These are phyloP conservation scores for Phytophthora sp. DNA, from an alignment of 352 stramenopile genomes.

Conservation along the genomic window DNA sequence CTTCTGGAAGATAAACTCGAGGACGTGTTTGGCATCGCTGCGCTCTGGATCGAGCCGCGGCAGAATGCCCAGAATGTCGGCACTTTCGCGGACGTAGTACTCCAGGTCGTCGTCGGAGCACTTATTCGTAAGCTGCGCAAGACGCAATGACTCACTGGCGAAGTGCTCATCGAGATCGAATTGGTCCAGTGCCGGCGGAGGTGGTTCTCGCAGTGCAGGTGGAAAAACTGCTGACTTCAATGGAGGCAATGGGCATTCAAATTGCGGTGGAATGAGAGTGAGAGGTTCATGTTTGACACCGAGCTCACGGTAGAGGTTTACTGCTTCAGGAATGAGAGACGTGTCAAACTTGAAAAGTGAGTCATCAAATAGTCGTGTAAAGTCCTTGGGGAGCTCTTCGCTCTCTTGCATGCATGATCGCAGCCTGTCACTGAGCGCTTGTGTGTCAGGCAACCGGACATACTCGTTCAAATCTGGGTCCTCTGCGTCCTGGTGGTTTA, in stretches of 20 bases:
- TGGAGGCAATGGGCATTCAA: constrained; percentile 94
- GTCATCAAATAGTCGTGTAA: constrained; percentile 94
- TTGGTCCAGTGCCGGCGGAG: constrained; percentile 93
- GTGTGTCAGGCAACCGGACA: constrained; percentile 92
- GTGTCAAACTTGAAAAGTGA: constrained; percentile 95
- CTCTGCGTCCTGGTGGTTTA: constrained; percentile 71
- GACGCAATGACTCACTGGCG: constrained; percentile 89
- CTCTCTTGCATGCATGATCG: constrained; percentile 95
- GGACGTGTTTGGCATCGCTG: constrained; percentile 88
- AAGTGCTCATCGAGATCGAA: constrained; percentile 98
- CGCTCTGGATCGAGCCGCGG: constrained; percentile 75
- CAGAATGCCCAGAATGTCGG: constrained; percentile 92
- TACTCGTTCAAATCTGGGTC: constrained; percentile 91
- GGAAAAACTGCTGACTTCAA: constrained; percentile 94
- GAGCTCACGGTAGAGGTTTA: constrained; percentile 92
- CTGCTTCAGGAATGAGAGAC: constrained; percentile 94
- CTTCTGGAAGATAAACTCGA: constrained; percentile 93
- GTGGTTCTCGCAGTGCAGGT: constrained; percentile 90
- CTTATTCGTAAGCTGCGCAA: constrained; percentile 96
- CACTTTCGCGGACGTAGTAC: constrained; percentile 94
- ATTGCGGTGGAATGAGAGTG: constrained; percentile 93
- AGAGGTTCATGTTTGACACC: constrained; percentile 96
- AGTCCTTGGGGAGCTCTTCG: constrained; percentile 94
- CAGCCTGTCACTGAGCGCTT: constrained; percentile 91
- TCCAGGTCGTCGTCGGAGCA: constrained; percentile 94